Base-by-base conservation (phyloP, 2,329 filamentous ascomycete genomes). In the Cytospora piceicola region DNA sequence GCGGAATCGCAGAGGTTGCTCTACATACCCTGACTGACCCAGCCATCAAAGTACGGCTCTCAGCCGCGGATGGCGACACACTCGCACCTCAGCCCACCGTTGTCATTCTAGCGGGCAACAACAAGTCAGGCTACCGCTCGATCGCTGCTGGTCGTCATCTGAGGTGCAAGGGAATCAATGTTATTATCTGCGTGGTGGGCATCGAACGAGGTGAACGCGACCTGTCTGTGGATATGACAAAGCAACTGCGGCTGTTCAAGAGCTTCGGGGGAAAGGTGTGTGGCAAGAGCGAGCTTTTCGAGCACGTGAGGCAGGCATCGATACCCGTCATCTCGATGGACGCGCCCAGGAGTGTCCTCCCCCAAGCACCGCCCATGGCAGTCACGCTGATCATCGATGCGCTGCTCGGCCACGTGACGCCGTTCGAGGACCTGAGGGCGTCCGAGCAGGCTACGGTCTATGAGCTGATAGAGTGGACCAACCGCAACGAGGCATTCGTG, bases 31-130 rank as follows among this genome's bases (percentile, higher is more conserved):
- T 96, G 55, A 82, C 82, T 1, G 86, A 88, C 69, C 86, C 82
- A 66, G 88, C 83, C 58, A 85, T 83, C 74, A 87, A 80, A 76
- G 82, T 83, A 56, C 85, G 80, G 14, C 76, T 83, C 24, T 80
- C 79, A 56, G 83, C 75, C 58, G 81, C 75, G 72, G 55, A 76
- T 67, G 30, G 53, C 27, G 52, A 51, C 29, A 62, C 67, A 60
- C 63, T n/a, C 39, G 68, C 70, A 7, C 66, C 70, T 2, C 70
- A 77, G 32, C 69, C 74, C 63, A 81, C 82, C 0, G 79, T 88
- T 36, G 88, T 96, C 27, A 87, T 98, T 8, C 83, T 98, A n/a
- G 94, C 92, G 0, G 94, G 95, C n/a, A 98, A 97, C 76, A 94
- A 97, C 77, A 93, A 93, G 70, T 93, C 90, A 0, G 94, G 94